These are phyloP conservation scores for Apophysomyces sp. DNA, from an alignment of 371 early-diverging fungal genomes.

Conservation along the genomic window DNA sequence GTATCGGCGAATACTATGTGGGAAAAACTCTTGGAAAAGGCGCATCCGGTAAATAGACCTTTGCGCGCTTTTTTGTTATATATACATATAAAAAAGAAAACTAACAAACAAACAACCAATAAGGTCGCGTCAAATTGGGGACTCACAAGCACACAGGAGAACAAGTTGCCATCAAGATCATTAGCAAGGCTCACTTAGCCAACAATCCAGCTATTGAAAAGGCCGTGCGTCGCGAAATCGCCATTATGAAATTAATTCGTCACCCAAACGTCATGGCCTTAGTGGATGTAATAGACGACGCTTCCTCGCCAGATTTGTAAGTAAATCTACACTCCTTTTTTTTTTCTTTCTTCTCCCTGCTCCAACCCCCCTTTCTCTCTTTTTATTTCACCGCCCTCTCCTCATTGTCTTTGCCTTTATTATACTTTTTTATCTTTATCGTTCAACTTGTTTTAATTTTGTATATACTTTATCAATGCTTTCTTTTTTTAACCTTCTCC, in stretches of 20 bases:
- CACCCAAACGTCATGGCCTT: conserved; percentile 74
- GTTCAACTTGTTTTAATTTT: background rate
- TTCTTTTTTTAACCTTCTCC: background rate
- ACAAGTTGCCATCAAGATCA: conserved; percentile 52
- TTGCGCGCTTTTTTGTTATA: background rate
- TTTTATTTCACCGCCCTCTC: too few relatives aligned
- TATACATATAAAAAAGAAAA: background rate
- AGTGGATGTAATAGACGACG: conserved; percentile 74
- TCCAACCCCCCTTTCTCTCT: background rate
- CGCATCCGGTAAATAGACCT: conserved; percentile 41
- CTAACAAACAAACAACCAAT: background rate
- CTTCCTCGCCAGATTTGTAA: conserved; percentile 67
- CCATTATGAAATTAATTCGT: conserved; percentile 68
- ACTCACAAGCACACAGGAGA: conserved; percentile 44
- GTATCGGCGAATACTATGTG: conserved; percentile 50
- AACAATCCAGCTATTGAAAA: conserved; percentile 63
- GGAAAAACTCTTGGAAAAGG: conserved; percentile 54
- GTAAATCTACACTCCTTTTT: conserved; percentile 7
- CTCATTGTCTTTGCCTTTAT: background rate
- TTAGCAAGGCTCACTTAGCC: conserved; percentile 47
- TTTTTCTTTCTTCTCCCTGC: background rate
- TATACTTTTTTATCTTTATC: background rate
- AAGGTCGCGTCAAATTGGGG: conserved; percentile 48
- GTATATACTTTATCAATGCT: background rate
- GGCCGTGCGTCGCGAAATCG: conserved; percentile 71